phyloP scores from a whole-genome alignment of 108 stramenopile species.

The Discostella stelligeroides region DNA sequence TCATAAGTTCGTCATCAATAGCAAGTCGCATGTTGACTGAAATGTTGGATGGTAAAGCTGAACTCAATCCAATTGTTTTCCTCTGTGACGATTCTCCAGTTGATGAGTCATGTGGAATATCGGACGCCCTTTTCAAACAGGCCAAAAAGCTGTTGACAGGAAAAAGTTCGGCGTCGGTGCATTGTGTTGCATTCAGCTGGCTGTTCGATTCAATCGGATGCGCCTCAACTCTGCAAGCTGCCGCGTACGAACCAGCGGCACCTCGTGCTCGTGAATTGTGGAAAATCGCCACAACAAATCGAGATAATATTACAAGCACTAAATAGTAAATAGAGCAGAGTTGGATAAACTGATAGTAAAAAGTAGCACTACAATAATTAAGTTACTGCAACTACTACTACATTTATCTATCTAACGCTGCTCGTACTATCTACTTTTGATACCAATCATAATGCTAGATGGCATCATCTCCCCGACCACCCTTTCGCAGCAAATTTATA shows the following conservation, averaged over 20 bases:
- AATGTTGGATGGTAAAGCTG: slow-evolving; percentile 13
- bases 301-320: background rate
- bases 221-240: slow-evolving; percentile 45
- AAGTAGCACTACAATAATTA: background rate
- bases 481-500: slow-evolving; percentile 59
- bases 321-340: too few relatives aligned
- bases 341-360: too few relatives aligned
- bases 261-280: slow-evolving; percentile 42
- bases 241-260: slow-evolving; percentile 50
- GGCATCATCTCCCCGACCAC: slow-evolving; percentile 17
- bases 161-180: slow-evolving; percentile 9
- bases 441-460: too few relatives aligned
- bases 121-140: slow-evolving; percentile 40
- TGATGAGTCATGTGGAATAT: slow-evolving; percentile 43
- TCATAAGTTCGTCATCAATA: slow-evolving; percentile 42
- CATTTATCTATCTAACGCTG: too few relatives aligned
- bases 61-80: slow-evolving; percentile 43
- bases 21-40: slow-evolving; percentile 28
- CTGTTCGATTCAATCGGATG: slow-evolving; percentile 78
- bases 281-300: slow-evolving; percentile 21
- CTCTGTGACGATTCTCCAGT: slow-evolving; percentile 59
- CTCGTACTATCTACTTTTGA: too few relatives aligned
- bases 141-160: slow-evolving; percentile 12
- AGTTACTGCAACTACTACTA: background rate
- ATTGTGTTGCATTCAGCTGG: slow-evolving; percentile 69